Conservation (phyloP, 306 rosid species). For the Cucumis cinereus region DNA sequence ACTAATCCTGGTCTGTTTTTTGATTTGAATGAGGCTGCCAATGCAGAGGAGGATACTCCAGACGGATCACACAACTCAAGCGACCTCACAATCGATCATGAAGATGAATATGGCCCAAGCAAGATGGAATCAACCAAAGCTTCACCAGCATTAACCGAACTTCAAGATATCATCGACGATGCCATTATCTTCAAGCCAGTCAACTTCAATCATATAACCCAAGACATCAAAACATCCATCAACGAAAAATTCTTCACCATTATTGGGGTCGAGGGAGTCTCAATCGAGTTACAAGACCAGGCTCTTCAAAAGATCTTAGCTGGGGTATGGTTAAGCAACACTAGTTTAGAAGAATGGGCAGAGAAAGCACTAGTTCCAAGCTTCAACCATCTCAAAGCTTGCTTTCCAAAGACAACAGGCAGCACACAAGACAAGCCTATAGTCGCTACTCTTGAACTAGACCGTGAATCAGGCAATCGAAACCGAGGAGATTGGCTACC, state of each 20-base stretch:
- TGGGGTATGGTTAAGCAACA: slow-evolving; percentile 70
- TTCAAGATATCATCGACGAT: slow-evolving; percentile 52
- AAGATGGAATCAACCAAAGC: slow-evolving; percentile 12
- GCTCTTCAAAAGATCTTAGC: slow-evolving; percentile 65
- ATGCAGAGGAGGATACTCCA: slow-evolving; percentile 44
- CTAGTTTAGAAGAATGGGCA: slow-evolving; percentile 65
- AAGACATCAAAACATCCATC: slow-evolving; percentile 33
- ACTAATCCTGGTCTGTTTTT: slow-evolving; percentile 32
- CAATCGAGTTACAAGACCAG: slow-evolving; percentile 62
- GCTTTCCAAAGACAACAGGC: slow-evolving; percentile 13
- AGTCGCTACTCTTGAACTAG: slow-evolving; percentile 58
- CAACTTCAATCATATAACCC: slow-evolving; percentile 34
- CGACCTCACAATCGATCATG: slow-evolving; percentile 77
- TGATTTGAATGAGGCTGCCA: slow-evolving; percentile 80
- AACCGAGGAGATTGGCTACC: slow-evolving; percentile 50
- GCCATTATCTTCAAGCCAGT: slow-evolving; percentile 74
- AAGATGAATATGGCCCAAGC: slow-evolving; percentile 40
- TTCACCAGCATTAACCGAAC: slow-evolving; percentile 28
- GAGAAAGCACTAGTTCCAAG: slow-evolving; percentile 62
- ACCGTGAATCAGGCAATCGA: slow-evolving; percentile 29
- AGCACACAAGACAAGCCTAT: slow-evolving; percentile 19
- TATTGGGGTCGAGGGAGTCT: slow-evolving; percentile 31
- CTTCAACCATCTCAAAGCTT: slow-evolving; percentile 48
- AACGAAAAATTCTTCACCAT: slow-evolving; percentile 35
- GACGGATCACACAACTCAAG: slow-evolving; percentile 89